Base-by-base conservation (phyloP, 2,329 filamentous ascomycete genomes). In the Alternaria sp. region DNA sequence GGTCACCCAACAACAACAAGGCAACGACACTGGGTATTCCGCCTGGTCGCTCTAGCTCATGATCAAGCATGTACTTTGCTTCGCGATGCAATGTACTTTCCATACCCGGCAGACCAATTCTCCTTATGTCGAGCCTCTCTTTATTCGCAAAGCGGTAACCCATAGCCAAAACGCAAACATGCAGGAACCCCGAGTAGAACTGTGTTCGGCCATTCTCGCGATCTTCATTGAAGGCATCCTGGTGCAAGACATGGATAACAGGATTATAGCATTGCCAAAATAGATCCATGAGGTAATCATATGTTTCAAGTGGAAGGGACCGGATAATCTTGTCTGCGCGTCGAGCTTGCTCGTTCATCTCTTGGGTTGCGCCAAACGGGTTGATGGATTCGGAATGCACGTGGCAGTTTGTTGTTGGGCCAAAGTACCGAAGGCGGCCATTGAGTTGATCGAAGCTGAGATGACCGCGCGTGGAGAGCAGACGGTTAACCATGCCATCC, bases 191-290 rank as follows among this genome's bases (percentile, higher is more conserved):
- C 4, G 83, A 84, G 67, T 86, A 86, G 61, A 84, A 85, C 41
- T 81, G 82, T 16, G 80, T 78, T 26, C 81, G 78, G 16, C 82
- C 81, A 3, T 78, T 77, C 18, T 82, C 79, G 9, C 80, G 78
- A 56, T 84, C 83, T 7, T 80, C 76, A 49, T 84, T 81, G 55
- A 86, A 86, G 1, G 83, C 81, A 4, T 79, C 77, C 43, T 80
- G 81, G 67, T 86, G 82, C 28, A 86, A 75, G 16, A 86, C 79
- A 56, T 82, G 81, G 14, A 84, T 75, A 8, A 83, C 79, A 2
- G 79, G 72, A 60, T 87, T 86, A 70, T 85, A 86, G 63, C 80
- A 79, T 18, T 80, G 74, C 81, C 85, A 86, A 69, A 86, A 86
- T 36, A 81, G 75, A 18, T 80, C 73, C 76, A 86, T 82, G 0